Conservation (phyloP, 768 basidiomycete genomes). For the Agaricus sinodeliciosus region DNA sequence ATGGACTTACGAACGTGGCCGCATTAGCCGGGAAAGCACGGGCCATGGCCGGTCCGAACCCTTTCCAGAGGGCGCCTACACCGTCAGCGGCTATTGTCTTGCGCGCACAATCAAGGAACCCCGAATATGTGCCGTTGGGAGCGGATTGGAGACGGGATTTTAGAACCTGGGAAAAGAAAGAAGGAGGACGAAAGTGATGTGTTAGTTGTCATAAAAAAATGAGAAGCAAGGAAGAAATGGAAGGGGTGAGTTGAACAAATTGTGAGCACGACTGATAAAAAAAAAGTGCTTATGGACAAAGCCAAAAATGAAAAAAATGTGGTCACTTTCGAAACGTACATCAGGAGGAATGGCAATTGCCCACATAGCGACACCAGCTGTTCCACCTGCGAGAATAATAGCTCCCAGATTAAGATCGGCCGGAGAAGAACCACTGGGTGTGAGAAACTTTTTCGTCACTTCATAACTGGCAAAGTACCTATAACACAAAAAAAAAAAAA, state of each 20-base stretch:
- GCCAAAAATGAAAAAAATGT: neutral
- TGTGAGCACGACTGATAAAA: neutral
- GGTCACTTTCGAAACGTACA: conserved; percentile 37
- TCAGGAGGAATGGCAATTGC: conserved; percentile 94
- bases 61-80: conserved; percentile 86
- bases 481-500: neutral
- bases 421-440: conserved; percentile 73
- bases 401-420: conserved; percentile 79
- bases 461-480: conserved; percentile 99
- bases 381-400: conserved; percentile 88
- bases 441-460: conserved; percentile 81
- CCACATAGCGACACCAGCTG: conserved; percentile 98
- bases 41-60: conserved; percentile 96
- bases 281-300: neutral
- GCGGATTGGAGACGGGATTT: conserved; percentile 96
- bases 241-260: neutral
- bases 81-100: conserved; percentile 93
- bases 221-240: neutral
- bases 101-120: conserved; percentile 84
- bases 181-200: neutral
- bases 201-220: too few relatives aligned
- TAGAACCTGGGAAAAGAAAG: conserved; percentile 53
- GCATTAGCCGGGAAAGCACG: conserved; percentile 98
- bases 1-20: conserved; percentile 64
- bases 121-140: conserved; percentile 95